Base-by-base conservation (phyloP, 2,329 filamentous ascomycete genomes). In the Thermomyces lanuginosus region DNA sequence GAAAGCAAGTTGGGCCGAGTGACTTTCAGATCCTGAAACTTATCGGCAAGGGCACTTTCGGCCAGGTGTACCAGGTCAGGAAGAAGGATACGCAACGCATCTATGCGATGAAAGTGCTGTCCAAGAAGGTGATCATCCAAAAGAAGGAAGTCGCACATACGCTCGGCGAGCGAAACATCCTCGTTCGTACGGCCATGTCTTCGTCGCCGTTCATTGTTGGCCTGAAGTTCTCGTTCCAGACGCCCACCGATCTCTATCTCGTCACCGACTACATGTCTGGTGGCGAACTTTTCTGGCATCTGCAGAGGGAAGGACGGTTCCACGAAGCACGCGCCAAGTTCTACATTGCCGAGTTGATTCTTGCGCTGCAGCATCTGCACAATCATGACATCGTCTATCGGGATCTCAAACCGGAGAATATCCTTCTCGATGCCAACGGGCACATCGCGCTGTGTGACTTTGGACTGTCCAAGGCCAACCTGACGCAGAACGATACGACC, bases 221-320 rank as follows among this genome's bases (percentile, higher is more conserved):
- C 5, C 66, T 98, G 44, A 98, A 98, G 47, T 98, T 95, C 49
- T 95, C 89, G 0, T 98, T 98, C 61, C 89, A 98, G 53, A 95
- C 89, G 0, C 81, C 84, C 1, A 89, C 84, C 3, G 89, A 98
- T 52, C 69, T 98, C 2, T 95, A 95, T 49, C 66, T 98, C n/a
- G 89, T 98, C 8, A 95, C 89, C 4, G 89, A 95, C 50, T 98
- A 93, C 61, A 95, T 98, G 89, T 98, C 89, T 9, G 89, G 89
- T 20, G 89, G 89, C 31, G 89, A 98, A 54, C 64, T 98, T 1
- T 98, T 98, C 56, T 98, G 89, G 86, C 89, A 98, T 60, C 58
- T 98, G 32, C 89, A 98, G 49, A 92, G 92, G 48, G 89, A 95
- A 49, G 86, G 86, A 26, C 77, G 86, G 16, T 98, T 98, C 53